Percentiles rank a stretch among this genome's conserved stretches.
phyloP scores from a whole-genome alignment of 2,329 filamentous ascomycete genomes.

The Erysiphe pulchra region DNA sequence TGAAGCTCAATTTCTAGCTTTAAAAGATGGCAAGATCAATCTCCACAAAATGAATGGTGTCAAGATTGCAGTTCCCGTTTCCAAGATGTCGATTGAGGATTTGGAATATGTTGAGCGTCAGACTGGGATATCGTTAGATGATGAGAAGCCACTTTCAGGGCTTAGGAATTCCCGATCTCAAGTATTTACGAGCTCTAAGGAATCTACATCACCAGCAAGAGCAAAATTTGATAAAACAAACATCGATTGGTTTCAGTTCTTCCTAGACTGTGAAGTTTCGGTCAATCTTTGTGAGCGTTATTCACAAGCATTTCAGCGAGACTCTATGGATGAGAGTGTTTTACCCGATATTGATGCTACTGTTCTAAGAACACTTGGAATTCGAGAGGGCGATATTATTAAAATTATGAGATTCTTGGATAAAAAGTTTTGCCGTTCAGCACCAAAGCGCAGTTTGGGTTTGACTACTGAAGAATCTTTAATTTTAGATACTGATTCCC shows the following conservation, averaged over 20 bases:
- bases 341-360: conserved; percentile 69
- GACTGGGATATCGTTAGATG: conserved; percentile 68
- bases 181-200: conserved; percentile 8
- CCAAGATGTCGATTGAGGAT: conserved; percentile 89
- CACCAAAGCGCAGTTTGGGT: conserved; percentile 26
- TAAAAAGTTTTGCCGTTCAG: conserved; percentile 45
- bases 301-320: conserved; percentile 62
- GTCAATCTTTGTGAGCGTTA: conserved; percentile 89
- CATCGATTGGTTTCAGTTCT: conserved; percentile 99
- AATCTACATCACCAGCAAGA: conserved; percentile 19
- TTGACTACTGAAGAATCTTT: conserved; percentile 26
- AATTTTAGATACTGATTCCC: conserved; percentile 28
- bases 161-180: conserved; percentile 25
- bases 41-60: conserved; percentile 94
- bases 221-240: conserved; percentile 27
- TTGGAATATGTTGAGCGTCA: conserved; percentile 78
- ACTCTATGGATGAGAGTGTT: conserved; percentile 90
- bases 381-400: conserved; percentile 89
- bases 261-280: conserved; percentile 73
- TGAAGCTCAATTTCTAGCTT: conserved; percentile 81
- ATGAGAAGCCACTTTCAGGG: conserved; percentile 79
- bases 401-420: conserved; percentile 83
- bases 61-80: conserved; percentile 86
- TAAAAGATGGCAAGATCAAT: conserved; percentile 92
- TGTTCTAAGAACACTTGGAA: conserved; percentile 63